Evolutionary conservation across 2,329 filamentous ascomycete genomes (phyloP).

Genomic region (Gaeumannomyces tritici): DNA sequence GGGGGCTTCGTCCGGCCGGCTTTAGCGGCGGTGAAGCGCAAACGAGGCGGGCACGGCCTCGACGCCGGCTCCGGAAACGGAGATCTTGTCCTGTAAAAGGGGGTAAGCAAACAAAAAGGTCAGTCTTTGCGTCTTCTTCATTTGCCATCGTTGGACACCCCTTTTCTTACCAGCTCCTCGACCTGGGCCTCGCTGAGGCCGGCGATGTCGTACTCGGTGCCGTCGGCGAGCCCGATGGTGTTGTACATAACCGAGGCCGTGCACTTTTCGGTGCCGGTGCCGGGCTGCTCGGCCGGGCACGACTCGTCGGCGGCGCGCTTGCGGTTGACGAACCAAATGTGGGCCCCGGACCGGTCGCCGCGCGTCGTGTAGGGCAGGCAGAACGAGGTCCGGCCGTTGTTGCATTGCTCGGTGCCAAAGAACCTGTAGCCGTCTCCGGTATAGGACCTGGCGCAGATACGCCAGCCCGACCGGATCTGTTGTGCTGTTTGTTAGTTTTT

Average conservation of each 20-base stretch:
- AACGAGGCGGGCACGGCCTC: background rate
- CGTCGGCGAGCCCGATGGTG: background rate
- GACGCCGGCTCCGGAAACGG: background rate
- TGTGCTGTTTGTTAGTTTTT: too few species aligned
- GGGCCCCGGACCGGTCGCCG: background rate
- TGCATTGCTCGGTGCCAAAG: too few species aligned
- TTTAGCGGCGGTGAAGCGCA: too few species aligned
- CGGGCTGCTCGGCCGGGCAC: constrained; percentile 1
- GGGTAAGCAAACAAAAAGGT: too few species aligned
- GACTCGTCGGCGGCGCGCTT: background rate
- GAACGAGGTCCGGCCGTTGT: background rate
- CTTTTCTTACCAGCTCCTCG: background rate
- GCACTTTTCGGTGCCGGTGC: background rate
- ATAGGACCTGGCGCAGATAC: background rate
- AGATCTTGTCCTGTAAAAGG: too few species aligned
- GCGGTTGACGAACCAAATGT: background rate
- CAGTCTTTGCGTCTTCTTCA: too few species aligned
- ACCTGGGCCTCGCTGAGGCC: background rate
- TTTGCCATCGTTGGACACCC: too few species aligned
- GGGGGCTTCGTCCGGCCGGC: too few species aligned
- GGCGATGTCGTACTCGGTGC: background rate
- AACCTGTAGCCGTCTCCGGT: background rate
- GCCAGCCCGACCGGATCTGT: background rate
- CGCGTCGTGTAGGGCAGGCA: background rate
- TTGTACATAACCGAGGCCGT: background rate